phyloP scores from a whole-genome alignment of 2,329 filamentous ascomycete genomes.

The Ophiocordyceps camponoti-leonardi region DNA sequence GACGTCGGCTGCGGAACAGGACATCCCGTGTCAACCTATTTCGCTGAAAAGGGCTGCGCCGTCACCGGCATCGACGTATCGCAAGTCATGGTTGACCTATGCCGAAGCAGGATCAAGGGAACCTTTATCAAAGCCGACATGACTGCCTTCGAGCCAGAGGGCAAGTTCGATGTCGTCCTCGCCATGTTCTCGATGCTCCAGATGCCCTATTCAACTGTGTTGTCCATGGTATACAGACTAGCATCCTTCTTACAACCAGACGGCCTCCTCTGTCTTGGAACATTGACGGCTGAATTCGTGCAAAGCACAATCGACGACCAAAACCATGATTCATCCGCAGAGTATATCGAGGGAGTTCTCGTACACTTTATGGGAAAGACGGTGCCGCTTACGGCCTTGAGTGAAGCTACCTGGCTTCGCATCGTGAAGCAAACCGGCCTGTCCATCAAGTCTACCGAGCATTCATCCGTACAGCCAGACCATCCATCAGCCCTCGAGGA shows the following conservation, averaged over 20 bases:
- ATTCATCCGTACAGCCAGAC: not conserved
- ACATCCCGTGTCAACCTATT: not conserved
- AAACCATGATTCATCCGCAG: not conserved
- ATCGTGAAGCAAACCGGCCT: not conserved
- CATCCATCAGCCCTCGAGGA: not conserved
- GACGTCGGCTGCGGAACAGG: slow-evolving; percentile 2
- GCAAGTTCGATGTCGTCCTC: not conserved
- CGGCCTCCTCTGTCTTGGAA: not conserved
- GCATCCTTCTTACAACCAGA: not conserved
- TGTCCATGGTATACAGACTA: not conserved
- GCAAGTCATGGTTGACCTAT: slow-evolving; percentile 1
- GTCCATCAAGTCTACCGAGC: not conserved
- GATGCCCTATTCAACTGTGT: not conserved
- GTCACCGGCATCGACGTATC: slow-evolving; percentile 2
- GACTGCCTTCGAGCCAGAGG: slow-evolving; percentile 1
- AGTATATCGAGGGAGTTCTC: not conserved
- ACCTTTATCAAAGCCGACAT: slow-evolving; percentile 1
- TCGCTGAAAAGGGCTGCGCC: not conserved
- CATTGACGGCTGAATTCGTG: not conserved
- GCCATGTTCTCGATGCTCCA: not conserved
- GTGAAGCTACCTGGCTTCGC: not conserved
- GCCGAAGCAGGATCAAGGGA: not conserved
- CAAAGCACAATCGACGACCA: not conserved
- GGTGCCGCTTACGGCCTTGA: not conserved
- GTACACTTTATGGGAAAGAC: not conserved